A percentile compares a stretch with the other conserved stretches of the same genome.
Conservation (phyloP, 495 filamentous ascomycete species). For the Cenococcum geophilum region DNA sequence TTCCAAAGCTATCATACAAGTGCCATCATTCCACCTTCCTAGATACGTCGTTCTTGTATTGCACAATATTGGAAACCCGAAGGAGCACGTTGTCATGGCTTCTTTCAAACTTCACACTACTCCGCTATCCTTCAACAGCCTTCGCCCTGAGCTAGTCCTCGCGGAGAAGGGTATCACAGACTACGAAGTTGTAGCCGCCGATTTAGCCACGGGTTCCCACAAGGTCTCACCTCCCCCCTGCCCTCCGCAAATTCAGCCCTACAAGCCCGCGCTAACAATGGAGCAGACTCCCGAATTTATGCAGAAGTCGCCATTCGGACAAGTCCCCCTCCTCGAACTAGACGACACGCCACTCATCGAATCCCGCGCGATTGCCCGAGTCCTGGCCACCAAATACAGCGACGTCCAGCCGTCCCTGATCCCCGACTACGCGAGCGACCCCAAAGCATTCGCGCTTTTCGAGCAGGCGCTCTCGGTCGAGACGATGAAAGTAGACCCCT, state of each 20-base stretch:
- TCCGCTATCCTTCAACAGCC: not conserved
- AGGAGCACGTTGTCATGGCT: not conserved
- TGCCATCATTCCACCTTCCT: not conserved
- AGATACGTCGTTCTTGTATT: not conserved
- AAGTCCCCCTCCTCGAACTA: not conserved
- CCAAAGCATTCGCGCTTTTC: not conserved
- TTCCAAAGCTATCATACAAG: not conserved
- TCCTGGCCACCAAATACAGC: not conserved
- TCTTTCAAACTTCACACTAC: not conserved
- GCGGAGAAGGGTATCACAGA: not conserved
- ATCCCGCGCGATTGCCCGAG: not conserved
- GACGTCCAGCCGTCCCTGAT: not conserved
- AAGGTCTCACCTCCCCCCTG: not conserved
- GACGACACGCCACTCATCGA: not conserved
- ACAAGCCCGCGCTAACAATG: not conserved
- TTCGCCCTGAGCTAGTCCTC: not conserved
- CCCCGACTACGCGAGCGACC: not conserved
- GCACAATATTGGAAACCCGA: not conserved
- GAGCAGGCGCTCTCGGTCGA: not conserved
- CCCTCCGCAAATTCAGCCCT: not conserved
- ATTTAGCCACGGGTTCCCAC: not conserved
- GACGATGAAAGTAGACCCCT: not conserved
- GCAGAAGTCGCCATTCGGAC: not conserved
- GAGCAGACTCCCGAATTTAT: not conserved
- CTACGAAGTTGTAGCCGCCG: not conserved